Evolutionary conservation across 1,284 basidiomycete genomes (phyloP).

Genomic region (Pseudozyma thailandica): DNA sequence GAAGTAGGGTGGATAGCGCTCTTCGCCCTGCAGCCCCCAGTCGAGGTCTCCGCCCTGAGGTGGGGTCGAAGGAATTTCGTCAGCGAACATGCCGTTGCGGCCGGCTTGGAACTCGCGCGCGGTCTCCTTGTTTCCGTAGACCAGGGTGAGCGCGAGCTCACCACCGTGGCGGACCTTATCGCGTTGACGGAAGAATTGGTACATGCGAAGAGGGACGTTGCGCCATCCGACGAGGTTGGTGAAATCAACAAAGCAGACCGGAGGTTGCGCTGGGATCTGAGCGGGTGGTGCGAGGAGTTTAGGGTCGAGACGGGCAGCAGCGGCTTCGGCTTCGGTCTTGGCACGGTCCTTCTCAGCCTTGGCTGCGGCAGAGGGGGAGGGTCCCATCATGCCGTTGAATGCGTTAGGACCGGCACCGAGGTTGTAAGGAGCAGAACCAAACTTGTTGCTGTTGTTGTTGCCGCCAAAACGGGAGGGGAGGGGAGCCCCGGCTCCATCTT

Average conservation of each 20-base stretch:
- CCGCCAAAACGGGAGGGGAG: constrained; percentile 33
- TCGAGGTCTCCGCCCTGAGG: constrained; percentile 75
- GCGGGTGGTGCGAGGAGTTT: constrained; percentile 71
- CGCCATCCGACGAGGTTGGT: constrained; percentile 84
- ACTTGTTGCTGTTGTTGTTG: constrained; percentile 6
- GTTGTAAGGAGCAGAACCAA: constrained; percentile 28
- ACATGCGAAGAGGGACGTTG: constrained; percentile 88
- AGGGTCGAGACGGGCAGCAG: constrained; percentile 55
- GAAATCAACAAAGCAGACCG: constrained; percentile 88
- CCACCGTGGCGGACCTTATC: constrained; percentile 80
- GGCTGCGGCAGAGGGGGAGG: constrained; percentile 37
- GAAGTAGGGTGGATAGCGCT: constrained; percentile 77
- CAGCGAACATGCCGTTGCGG: constrained; percentile 18
- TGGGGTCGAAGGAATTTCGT: constrained; percentile 35
- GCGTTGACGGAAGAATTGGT: constrained; percentile 92
- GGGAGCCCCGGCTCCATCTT: constrained; percentile 46
- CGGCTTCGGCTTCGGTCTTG: constrained; percentile 39
- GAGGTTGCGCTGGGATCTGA: constrained; percentile 79
- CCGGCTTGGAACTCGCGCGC: constrained; percentile 74
- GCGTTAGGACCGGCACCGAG: constrained; percentile 35
- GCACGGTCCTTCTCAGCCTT: constrained; percentile 39
- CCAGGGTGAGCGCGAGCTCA: constrained; percentile 81
- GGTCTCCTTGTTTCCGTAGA: constrained; percentile 71
- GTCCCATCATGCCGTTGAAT: constrained; percentile 37
- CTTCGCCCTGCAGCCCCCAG: constrained; percentile 78